These are phyloP conservation scores for Agrostemma githago DNA, from an alignment of 148 eudicot species.

Conservation along the genomic window DNA sequence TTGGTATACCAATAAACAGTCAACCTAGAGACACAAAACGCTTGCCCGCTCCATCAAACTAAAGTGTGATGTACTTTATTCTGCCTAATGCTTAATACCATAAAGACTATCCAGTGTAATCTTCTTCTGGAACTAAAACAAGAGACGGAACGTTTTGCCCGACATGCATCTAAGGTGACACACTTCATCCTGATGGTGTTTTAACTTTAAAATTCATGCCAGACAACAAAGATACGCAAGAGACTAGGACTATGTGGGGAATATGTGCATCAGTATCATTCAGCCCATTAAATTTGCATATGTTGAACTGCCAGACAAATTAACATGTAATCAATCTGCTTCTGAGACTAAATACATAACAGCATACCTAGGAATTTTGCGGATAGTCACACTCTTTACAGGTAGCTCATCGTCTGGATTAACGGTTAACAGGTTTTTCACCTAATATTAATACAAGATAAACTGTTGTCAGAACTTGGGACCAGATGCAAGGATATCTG, in stretches of 20 bases:
- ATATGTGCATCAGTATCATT: neutral
- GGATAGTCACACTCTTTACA: slow-evolving; percentile 88
- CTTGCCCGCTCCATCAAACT: neutral
- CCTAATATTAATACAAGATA: slow-evolving; percentile 36
- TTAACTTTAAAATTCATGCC: neutral
- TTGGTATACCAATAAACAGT: neutral
- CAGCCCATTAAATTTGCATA: neutral
- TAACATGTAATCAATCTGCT: neutral
- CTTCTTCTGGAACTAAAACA: neutral
- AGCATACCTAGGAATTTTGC: slow-evolving; percentile 81
- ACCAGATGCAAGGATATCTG: neutral
- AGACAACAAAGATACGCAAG: neutral
- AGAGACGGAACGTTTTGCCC: neutral
- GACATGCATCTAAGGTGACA: neutral
- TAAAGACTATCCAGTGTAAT: neutral
- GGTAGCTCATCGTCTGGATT: slow-evolving; percentile 80
- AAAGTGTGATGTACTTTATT: neutral
- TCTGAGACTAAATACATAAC: neutral
- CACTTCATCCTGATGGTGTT: neutral
- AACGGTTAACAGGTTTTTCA: slow-evolving; percentile 80
- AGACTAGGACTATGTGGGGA: neutral
- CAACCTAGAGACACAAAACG: neutral
- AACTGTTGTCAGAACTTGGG: neutral
- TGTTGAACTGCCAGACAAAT: neutral
- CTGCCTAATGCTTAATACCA: neutral